Conservation (phyloP, 1,284 basidiomycete species). For the Tilletia walkeri region DNA sequence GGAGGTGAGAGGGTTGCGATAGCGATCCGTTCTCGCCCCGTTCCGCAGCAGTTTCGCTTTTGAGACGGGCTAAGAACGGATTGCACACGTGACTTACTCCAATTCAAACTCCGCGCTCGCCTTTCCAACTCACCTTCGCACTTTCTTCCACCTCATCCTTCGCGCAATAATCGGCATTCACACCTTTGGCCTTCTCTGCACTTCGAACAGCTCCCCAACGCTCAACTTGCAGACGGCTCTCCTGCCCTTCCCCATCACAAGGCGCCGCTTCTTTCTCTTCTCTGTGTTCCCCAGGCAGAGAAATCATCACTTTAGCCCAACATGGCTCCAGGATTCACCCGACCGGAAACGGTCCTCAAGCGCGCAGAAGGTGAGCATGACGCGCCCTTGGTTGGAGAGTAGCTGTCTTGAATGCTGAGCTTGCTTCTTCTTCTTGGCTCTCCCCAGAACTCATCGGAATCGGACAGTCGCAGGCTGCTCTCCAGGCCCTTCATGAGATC, state of each 20-base stretch:
- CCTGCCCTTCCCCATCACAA: background rate
- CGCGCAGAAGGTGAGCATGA: background rate
- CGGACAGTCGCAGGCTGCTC: constrained; percentile 80
- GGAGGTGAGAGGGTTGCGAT: no score
- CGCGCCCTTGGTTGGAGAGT: background rate
- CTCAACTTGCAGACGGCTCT: constrained; percentile 11
- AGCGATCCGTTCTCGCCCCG: no score
- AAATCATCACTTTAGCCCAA: background rate
- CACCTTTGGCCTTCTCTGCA: background rate
- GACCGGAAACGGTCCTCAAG: constrained; percentile 82
- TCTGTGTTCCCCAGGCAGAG: background rate
- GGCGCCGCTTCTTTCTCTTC: background rate
- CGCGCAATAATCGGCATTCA: background rate
- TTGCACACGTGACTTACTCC: no score
- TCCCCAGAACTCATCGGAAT: constrained; percentile 72
- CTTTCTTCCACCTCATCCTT: background rate
- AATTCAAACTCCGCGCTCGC: no score
- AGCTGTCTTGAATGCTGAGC: background rate
- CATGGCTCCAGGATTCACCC: constrained; percentile 17
- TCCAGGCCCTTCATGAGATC: constrained; percentile 85
- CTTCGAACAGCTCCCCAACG: background rate
- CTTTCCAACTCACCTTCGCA: no score
- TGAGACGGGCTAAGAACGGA: no score
- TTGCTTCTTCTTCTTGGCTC: constrained; percentile 10
- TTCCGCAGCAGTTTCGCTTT: no score